phyloP scores from a whole-genome alignment of 768 basidiomycete species.

The Lactarius hatsudake region DNA sequence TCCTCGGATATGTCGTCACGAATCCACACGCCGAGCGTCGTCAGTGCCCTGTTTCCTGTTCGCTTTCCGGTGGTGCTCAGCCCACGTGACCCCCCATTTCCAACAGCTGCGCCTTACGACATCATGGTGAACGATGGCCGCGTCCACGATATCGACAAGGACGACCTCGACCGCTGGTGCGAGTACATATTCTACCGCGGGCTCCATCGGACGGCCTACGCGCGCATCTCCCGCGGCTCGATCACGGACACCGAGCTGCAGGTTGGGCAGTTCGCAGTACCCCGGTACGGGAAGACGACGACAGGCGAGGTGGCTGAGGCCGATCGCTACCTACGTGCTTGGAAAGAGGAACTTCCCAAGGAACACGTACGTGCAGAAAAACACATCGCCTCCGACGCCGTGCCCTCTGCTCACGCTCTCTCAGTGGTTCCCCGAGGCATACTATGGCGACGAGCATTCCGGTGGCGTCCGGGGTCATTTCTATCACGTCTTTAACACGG shows the following conservation, averaged over 20 bases:
- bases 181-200: conserved; percentile 89
- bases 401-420: not conserved
- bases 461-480: conserved; percentile 69
- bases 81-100: not conserved
- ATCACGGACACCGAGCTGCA: conserved; percentile 92
- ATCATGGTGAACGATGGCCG: conserved; percentile 73
- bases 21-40: conserved; percentile 61
- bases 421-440: conserved; percentile 77
- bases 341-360: conserved; percentile 63
- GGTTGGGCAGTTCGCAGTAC: conserved; percentile 80
- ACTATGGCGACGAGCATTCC: conserved; percentile 50
- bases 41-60: conserved; percentile 38
- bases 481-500: conserved; percentile 76
- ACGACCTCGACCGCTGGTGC: conserved; percentile 78
- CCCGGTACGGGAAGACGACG: conserved; percentile 51
- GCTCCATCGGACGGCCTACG: conserved; percentile 76
- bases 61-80: not conserved
- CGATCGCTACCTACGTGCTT: conserved; percentile 64
- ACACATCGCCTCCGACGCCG: not conserved
- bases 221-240: conserved; percentile 73
- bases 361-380: conserved; percentile 52
- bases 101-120: conserved; percentile 68
- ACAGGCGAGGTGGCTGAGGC: conserved; percentile 57
- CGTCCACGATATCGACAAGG: conserved; percentile 75
- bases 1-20: conserved; percentile 80